Percentiles rank a stretch among this genome's conserved stretches.
phyloP scores from a whole-genome alignment of 2,329 filamentous ascomycete genomes.

The Diaporthe velutina region DNA sequence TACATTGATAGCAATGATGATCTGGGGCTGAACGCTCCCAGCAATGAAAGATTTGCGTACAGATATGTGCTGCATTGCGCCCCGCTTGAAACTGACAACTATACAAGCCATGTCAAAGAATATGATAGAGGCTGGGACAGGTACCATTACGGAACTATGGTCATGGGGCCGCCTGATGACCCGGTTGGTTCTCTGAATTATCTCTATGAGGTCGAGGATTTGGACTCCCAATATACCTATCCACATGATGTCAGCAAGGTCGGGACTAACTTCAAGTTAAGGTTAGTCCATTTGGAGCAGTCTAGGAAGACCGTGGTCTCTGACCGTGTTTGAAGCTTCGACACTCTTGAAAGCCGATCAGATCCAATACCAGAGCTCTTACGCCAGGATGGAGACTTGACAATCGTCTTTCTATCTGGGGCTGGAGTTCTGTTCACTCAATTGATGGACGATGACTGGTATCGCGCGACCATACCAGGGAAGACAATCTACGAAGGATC shows the following conservation, averaged over 20 bases:
- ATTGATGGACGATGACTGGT: slow-evolving; percentile 31
- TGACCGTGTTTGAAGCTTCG: no score
- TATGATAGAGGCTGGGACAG: slow-evolving; percentile 6
- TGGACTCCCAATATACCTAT: neutral
- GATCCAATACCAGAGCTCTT: slow-evolving; percentile 11
- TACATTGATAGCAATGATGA: slow-evolving; percentile 42
- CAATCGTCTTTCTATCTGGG: slow-evolving; percentile 32
- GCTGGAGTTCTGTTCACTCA: neutral
- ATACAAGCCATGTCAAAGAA: slow-evolving; percentile 1
- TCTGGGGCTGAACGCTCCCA: slow-evolving; percentile 42
- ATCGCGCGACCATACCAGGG: neutral
- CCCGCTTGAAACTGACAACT: slow-evolving; percentile 22
- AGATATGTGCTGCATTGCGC: slow-evolving; percentile 30
- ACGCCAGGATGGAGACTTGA: slow-evolving; percentile 17
- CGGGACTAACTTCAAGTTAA: neutral
- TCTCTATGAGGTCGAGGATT: slow-evolving; percentile 5
- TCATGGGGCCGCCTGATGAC: neutral
- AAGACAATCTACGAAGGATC: fast-evolving
- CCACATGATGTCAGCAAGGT: neutral
- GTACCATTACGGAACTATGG: slow-evolving; percentile 21
- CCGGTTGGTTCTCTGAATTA: neutral
- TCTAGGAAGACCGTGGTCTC: neutral
- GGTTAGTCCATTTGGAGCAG: neutral
- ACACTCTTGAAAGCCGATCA: no score
- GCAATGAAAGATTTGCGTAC: slow-evolving; percentile 37